Conservation (phyloP, 441 rosid genomes). For the Sinapis alba region DNA sequence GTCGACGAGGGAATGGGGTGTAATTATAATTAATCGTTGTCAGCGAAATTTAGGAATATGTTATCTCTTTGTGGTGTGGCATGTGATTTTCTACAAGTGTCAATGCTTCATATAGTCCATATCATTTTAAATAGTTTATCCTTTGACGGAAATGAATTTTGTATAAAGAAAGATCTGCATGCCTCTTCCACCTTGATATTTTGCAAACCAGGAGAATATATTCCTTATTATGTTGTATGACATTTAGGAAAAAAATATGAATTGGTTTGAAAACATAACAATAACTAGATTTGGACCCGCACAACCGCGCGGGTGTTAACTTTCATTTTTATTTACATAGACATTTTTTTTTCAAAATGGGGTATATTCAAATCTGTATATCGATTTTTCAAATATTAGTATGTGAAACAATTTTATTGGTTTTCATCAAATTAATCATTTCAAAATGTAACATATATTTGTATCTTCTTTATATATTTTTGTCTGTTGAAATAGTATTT, state of each 20-base stretch:
- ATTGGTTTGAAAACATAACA: background rate
- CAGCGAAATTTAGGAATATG: constrained; percentile 1
- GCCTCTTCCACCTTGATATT: constrained; percentile 10
- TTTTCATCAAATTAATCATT: no score
- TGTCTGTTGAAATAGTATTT: no score
- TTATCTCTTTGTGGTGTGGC: constrained; percentile 14
- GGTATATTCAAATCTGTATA: no score
- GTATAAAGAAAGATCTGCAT: background rate
- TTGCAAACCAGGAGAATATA: background rate
- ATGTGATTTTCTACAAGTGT: constrained; percentile 30
- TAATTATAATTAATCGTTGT: constrained; percentile 13
- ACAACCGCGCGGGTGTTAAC: no score
- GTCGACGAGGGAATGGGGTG: constrained; percentile 25
- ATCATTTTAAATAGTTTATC: background rate
- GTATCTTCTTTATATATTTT: no score
- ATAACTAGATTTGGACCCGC: no score
- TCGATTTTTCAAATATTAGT: no score
- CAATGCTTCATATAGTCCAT: constrained; percentile 5
- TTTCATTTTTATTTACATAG: no score
- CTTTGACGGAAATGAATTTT: background rate
- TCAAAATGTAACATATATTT: no score
- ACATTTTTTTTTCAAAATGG: no score
- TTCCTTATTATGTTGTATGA: background rate
- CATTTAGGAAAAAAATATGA: background rate
- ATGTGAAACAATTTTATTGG: no score